Evolutionary conservation across 768 basidiomycete genomes (phyloP).

Genomic region (Amanita fuliginea): DNA sequence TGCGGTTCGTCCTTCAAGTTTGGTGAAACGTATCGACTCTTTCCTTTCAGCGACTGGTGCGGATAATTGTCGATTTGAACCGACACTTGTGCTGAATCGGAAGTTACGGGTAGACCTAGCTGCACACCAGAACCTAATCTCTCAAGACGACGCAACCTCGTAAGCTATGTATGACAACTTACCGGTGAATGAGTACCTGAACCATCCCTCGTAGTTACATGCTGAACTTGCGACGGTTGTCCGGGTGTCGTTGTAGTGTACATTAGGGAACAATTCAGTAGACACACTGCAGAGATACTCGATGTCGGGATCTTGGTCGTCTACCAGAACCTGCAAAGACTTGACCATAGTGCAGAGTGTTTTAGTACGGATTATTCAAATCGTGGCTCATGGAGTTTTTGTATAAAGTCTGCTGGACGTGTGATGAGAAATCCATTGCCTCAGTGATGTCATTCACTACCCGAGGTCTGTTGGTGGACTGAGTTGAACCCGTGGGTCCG

Average conservation of each 20-base stretch:
- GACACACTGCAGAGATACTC: conserved; percentile 25
- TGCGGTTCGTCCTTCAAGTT: conserved; percentile 24
- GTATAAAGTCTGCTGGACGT: not conserved
- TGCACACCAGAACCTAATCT: conserved; percentile 22
- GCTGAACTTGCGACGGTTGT: conserved; percentile 18
- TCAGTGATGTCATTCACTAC: not conserved
- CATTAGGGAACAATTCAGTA: conserved; percentile 20
- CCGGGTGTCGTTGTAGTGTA: conserved; percentile 30
- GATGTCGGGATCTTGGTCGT: conserved; percentile 26
- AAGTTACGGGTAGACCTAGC: conserved; percentile 11
- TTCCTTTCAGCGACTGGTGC: conserved; percentile 18
- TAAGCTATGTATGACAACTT: not conserved
- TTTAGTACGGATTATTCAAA: conserved; percentile 2
- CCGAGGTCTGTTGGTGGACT: not conserved
- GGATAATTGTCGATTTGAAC: conserved; percentile 27
- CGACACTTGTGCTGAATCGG: conserved; percentile 16
- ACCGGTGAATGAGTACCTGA: conserved; percentile 29
- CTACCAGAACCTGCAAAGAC: conserved; percentile 20
- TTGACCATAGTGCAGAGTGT: conserved; percentile 14
- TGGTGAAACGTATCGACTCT: conserved; percentile 21
- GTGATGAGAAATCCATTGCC: not conserved
- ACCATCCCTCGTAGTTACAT: conserved; percentile 26
- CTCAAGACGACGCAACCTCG: not conserved
- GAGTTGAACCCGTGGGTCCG: not conserved
- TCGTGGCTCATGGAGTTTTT: not conserved